Evolutionary conservation across 371 early-diverging fungal species (phyloP), one percentile per base, ranked within the genome.

Genomic region (Blakeslea trispora): DNA sequence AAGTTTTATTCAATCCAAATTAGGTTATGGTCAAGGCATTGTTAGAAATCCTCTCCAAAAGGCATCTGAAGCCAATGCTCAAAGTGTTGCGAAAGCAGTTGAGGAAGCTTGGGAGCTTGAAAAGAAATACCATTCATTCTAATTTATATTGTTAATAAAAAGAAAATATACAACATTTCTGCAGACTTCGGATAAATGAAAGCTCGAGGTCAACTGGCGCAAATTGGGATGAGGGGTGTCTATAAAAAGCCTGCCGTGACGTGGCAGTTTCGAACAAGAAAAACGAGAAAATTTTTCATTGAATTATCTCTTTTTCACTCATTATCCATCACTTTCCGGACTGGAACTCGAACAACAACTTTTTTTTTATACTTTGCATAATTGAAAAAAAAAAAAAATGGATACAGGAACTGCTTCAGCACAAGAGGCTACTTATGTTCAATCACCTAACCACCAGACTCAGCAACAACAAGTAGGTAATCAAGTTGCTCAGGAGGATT

Each of bases 1-100:
- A 61, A 68, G 64, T 15, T 66, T 59, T 52, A 67, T 78, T 64
- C 53, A 71, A 2, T 28, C 34, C 3, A 41, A 50, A 18, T 40
- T 69, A 13, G 74, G 75, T 4, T 75, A 73, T 51, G 79, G 79
- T 10, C 39, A 54, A 5, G 75, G 75, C 19, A n/a, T 61, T 19
- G 63, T 64, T 39, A 68, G 78, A 40, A 67, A 55, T 45, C 78
- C 79, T 4, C 67, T 77, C 3, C 55, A 53, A 22, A 57, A 47
- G 6, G 34, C 55, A 11, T 52, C 61, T 10, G 55, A 59, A 24
- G 66, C 46, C 11, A 40, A 66, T 19, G 46, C 53, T 9, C 49
- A 45, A 21, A 21, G 45, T 3, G 63, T 74, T 22, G 59, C 61
- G 19, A 45, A 59, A 22, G 71, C 66, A 21, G 61, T 68, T 10